Evolutionary conservation across 2,329 filamentous ascomycete species (phyloP).

Genomic region (Colletotrichum tropicale): DNA sequence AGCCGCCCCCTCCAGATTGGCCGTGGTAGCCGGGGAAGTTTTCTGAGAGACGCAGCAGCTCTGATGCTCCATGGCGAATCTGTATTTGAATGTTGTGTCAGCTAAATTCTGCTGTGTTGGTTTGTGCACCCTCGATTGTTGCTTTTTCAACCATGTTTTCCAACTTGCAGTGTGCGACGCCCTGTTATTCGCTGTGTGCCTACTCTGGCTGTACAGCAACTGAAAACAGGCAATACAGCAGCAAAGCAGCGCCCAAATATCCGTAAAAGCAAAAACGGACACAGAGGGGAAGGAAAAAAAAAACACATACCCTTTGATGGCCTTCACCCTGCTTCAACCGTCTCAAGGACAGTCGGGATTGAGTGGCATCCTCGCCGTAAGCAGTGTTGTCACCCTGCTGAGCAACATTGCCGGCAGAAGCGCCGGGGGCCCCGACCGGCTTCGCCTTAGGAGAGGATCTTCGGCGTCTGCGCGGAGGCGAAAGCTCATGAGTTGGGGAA

Average conservation of each 20-base stretch:
- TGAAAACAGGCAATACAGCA: too few relatives aligned
- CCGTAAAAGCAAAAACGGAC: background rate
- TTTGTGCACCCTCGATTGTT: background rate
- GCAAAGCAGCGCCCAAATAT: too few relatives aligned
- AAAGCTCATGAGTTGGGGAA: fast-evolving
- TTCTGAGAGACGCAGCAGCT: background rate
- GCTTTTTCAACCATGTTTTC: too few relatives aligned
- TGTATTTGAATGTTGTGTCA: background rate
- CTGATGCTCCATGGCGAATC: background rate
- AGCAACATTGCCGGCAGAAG: fast-evolving
- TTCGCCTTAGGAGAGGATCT: background rate
- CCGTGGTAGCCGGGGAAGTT: background rate
- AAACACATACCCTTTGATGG: background rate
- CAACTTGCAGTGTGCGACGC: too few relatives aligned
- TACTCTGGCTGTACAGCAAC: too few relatives aligned
- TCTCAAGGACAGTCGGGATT: background rate
- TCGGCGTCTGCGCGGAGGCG: background rate
- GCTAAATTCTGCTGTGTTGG: too few relatives aligned
- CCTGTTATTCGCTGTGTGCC: too few relatives aligned
- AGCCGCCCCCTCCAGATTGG: background rate
- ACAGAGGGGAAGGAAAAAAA: background rate
- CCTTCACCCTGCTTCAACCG: background rate
- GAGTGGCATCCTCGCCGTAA: fast-evolving
- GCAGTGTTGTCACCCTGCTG: background rate
- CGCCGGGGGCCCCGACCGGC: background rate